Evolutionary conservation across 192 early-diverging fungal species (phyloP).

Genomic region (Jimgerdemannia lactiflua): DNA sequence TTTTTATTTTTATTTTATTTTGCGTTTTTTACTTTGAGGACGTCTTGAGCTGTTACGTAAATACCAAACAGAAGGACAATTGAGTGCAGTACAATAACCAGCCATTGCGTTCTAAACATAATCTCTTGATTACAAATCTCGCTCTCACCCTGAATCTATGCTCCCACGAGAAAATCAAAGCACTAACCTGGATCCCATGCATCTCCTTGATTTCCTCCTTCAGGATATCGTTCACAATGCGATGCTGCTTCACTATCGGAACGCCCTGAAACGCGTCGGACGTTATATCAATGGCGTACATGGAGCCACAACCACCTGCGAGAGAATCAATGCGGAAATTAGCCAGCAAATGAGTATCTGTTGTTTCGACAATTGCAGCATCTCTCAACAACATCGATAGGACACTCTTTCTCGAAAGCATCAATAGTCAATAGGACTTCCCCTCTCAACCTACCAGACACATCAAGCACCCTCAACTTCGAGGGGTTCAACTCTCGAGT

Average conservation of each 20-base stretch:
- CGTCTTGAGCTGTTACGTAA: background rate
- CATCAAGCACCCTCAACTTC: conserved; percentile 73
- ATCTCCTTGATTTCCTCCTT: conserved; percentile 90
- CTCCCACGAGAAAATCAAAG: background rate
- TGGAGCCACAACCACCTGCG: conserved; percentile 94
- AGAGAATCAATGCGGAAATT: background rate
- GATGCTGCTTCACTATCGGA: conserved; percentile 84
- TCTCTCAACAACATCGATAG: too few relatives aligned
- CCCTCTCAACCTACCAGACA: conserved; percentile 59
- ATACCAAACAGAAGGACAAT: background rate
- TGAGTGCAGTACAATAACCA: background rate
- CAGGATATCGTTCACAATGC: conserved; percentile 82
- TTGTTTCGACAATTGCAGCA: background rate
- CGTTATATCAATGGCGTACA: conserved; percentile 92
- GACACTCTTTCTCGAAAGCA: too few relatives aligned
- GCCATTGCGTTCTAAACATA: background rate
- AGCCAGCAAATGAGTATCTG: background rate
- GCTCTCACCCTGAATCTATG: background rate
- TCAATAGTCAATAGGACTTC: background rate
- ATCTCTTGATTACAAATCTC: background rate
- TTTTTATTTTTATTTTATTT: too few relatives aligned
- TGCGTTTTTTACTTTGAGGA: background rate
- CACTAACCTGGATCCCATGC: conserved; percentile 74
- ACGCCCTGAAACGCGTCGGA: conserved; percentile 74
- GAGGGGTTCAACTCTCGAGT: conserved; percentile 61